These are phyloP conservation scores for Rhodotorula sphaerocarpa DNA, from an alignment of 768 basidiomycete species.

Conservation along the genomic window DNA sequence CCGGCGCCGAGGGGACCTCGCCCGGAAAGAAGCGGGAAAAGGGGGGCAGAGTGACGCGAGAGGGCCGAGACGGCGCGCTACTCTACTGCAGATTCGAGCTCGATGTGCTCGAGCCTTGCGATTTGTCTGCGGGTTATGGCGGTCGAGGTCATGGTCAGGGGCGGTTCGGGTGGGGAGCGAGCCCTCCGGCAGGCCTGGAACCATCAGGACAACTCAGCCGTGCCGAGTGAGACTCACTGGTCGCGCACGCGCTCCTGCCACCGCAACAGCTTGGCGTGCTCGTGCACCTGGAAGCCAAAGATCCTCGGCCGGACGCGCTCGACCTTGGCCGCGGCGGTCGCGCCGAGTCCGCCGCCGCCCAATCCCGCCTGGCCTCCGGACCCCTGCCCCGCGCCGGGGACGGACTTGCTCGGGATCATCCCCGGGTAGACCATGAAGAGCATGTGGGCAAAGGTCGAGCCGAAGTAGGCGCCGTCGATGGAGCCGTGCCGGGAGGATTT, in stretches of 20 bases:
- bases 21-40: background rate
- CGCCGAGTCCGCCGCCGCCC: conserved; percentile 7
- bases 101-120: conserved; percentile 22
- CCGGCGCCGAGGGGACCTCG: too few species aligned
- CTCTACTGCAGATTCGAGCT: conserved; percentile 20
- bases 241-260: conserved; percentile 95
- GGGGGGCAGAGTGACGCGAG: background rate
- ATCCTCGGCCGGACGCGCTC: conserved; percentile 87
- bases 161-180: background rate
- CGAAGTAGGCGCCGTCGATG: conserved; percentile 98
- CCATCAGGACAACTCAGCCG: background rate
- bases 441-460: conserved; percentile 94
- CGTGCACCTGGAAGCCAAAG: conserved; percentile 93
- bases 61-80: background rate
- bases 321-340: conserved; percentile 66
- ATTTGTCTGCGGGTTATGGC: conserved; percentile 30
- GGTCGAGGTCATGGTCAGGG: background rate
- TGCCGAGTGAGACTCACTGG: conserved; percentile 14
- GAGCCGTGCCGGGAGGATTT: conserved; percentile 94
- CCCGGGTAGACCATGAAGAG: conserved; percentile 94
- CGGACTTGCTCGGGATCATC: conserved; percentile 73
- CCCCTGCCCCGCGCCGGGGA: conserved; percentile 39
- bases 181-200: background rate
- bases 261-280: conserved; percentile 81
- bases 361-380: conserved; percentile 38